Evolutionary conservation across 75 land plant genomes (phyloP), one percentile per base, ranked within the genome.

Genomic region (Gnetum montanum): DNA sequence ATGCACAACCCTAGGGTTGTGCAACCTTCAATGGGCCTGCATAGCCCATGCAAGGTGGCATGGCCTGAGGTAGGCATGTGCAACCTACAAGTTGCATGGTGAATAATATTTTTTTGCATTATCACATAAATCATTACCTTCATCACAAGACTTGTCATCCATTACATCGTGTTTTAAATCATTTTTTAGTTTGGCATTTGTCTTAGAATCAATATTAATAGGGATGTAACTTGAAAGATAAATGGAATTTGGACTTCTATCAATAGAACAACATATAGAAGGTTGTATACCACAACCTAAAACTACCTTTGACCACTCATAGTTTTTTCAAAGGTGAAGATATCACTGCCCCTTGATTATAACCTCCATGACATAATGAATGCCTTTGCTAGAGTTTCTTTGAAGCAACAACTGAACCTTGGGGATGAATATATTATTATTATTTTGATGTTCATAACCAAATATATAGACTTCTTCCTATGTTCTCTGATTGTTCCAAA

Each of bases 231-330:
- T 33, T 31, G 82, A 47, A 25, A 72, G 84, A 15, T 65, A 41
- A 25, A 76, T 62, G 54, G 90, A 77, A 8, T 60, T 41, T 44
- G 43, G 60, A 46, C 58, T 70, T 56, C 68, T 45, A 57, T 88
- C 78, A 76, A 65, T 64, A 64, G 61, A 64, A 55, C 54, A 59
- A 12, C 77, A 47, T 24, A 66, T 31, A 7, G 71, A 49, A 45
- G 78, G 70, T 38, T 57, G 44, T 40, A 79, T 25, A 48, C 68
- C 59, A 45, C 60, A 74, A 34, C 58, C 69, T 73, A 61, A 49
- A 56, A 65, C 66, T 56, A 74, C 45, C 8, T 76, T 84, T 31
- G 96, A 75, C 78, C 87, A 86, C 46, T 90, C 91, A 57, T 62
- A 72, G 60, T 65, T 70, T n/a, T 33, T 4, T 31, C 31, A 36